Evolutionary conservation across 495 filamentous ascomycete species (phyloP).

Genomic region (Terfezia boudieri): DNA sequence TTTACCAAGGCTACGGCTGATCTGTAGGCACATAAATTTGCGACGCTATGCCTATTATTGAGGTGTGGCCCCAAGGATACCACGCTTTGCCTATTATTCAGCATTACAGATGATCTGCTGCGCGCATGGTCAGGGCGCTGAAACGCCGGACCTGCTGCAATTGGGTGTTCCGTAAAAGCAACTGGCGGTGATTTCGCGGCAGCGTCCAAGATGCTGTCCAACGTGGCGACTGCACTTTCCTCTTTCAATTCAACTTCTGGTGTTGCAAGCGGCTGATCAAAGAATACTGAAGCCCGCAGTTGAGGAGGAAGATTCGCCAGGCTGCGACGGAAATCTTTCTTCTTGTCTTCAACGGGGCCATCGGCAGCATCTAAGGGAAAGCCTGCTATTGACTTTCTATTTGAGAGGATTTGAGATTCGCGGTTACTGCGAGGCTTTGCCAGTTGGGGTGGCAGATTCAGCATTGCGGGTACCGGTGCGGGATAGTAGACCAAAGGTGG

Average conservation of each 20-base stretch:
- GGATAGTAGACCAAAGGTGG: slow-evolving; percentile 63
- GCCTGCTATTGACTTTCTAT: background rate
- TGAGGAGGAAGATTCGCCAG: slow-evolving; percentile 47
- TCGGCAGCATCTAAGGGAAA: too few relatives aligned
- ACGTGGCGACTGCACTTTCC: slow-evolving; percentile 44
- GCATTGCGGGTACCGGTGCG: slow-evolving; percentile 75
- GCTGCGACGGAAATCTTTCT: slow-evolving; percentile 10
- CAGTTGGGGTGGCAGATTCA: slow-evolving; percentile 75
- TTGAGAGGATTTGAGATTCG: background rate
- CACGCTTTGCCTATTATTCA: background rate
- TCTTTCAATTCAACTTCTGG: background rate
- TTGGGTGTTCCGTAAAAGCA: slow-evolving; percentile 85
- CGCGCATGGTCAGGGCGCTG: slow-evolving; percentile 7
- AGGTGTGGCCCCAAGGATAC: background rate
- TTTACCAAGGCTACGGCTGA: slow-evolving; percentile 29
- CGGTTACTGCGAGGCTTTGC: slow-evolving; percentile 36
- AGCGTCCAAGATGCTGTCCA: slow-evolving; percentile 89
- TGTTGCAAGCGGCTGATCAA: slow-evolving; percentile 28
- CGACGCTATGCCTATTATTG: background rate
- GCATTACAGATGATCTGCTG: slow-evolving; percentile 9
- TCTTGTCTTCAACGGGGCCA: background rate
- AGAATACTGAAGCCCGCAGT: slow-evolving; percentile 74
- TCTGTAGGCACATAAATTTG: slow-evolving; percentile 8
- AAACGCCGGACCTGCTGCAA: slow-evolving; percentile 36
- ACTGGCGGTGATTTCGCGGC: slow-evolving; percentile 77